These are phyloP conservation scores for Polygonum maritimum DNA, from an alignment of 148 eudicot species.

Conservation along the genomic window DNA sequence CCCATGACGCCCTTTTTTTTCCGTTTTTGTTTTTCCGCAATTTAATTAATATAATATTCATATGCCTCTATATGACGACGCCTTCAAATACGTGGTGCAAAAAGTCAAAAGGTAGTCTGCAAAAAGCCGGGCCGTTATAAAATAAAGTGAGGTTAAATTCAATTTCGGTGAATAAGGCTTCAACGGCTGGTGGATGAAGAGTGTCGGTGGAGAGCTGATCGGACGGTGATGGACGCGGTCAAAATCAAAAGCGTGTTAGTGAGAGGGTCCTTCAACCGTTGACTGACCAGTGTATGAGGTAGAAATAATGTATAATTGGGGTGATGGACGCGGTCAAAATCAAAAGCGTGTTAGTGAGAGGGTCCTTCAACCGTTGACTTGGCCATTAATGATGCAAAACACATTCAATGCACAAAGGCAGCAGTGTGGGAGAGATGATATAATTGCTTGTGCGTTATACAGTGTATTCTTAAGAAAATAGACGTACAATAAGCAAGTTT, in stretches of 20 bases:
- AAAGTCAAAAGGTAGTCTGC: too few species aligned
- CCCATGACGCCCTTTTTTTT: too few species aligned
- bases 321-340: neutral
- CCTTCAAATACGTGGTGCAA: too few species aligned
- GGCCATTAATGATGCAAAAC: neutral
- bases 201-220: conserved; percentile 8
- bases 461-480: too few species aligned
- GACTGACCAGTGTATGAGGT: neutral
- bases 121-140: too few species aligned
- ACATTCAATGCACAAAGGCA: neutral
- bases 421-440: neutral
- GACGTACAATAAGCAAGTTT: too few species aligned
- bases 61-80: too few species aligned
- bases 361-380: neutral
- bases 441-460: too few species aligned
- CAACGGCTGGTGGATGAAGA: neutral
- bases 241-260: neutral
- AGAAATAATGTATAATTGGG: too few species aligned
- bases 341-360: neutral
- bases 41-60: too few species aligned
- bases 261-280: neutral
- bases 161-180: neutral
- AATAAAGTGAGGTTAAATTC: too few species aligned
- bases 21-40: too few species aligned
- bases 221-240: neutral